A percentile compares a stretch with the other conserved stretches of the same genome.
These are phyloP conservation scores for Tylopilus felleus DNA, from an alignment of 768 basidiomycete genomes.

Conservation along the genomic window DNA sequence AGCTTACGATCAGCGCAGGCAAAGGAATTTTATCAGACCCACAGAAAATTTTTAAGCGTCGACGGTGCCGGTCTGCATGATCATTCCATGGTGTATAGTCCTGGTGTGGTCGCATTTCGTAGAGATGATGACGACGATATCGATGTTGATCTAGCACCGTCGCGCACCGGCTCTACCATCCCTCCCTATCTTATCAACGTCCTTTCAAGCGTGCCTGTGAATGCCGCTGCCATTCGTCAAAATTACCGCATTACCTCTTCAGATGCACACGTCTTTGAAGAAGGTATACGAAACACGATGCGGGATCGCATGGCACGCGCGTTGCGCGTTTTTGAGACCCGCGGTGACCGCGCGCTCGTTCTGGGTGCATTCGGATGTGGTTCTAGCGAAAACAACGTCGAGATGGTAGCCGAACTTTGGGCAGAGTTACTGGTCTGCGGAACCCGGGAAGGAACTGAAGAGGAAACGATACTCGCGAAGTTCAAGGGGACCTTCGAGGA, in stretches of 20 bases:
- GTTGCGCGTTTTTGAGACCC: conserved; percentile 41
- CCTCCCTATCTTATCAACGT: conserved; percentile 39
- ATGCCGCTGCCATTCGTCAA: conserved; percentile 39
- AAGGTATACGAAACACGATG: conserved; percentile 41
- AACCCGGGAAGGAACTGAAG: conserved; percentile 22
- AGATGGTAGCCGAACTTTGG: conserved; percentile 43
- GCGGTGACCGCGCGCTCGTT: conserved; percentile 37
- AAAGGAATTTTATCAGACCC: conserved; percentile 40
- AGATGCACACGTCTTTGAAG: conserved; percentile 35
- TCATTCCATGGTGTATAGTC: conserved; percentile 47
- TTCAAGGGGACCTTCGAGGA: conserved; percentile 42
- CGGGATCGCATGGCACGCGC: conserved; percentile 47
- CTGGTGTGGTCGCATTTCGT: conserved; percentile 41
- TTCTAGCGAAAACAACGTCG: conserved; percentile 39
- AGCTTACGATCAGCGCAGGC: conserved; percentile 34
- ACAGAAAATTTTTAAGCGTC: conserved; percentile 29
- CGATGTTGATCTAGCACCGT: conserved; percentile 9
- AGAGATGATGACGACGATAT: conserved; percentile 33
- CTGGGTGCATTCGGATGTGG: conserved; percentile 48
- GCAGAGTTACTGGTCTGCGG: conserved; percentile 43
- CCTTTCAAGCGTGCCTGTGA: conserved; percentile 42
- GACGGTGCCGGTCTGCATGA: conserved; percentile 44
- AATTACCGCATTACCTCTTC: conserved; percentile 35
- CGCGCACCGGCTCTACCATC: conserved; percentile 28
- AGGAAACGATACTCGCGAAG: conserved; percentile 23